Conservation (phyloP, 345 rosid genomes). For the Lepidium africanum region DNA sequence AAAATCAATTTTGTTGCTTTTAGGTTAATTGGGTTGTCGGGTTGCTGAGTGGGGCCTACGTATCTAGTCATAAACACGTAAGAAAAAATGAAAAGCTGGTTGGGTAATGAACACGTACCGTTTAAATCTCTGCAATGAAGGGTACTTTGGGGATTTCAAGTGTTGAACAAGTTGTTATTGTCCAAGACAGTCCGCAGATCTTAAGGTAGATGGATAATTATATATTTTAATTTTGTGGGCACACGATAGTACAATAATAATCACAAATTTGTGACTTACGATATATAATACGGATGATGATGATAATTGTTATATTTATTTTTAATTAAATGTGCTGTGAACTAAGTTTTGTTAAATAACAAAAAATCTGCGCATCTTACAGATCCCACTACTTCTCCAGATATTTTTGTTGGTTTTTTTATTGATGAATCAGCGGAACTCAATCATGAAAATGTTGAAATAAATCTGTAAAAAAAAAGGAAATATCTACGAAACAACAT, state of each 20-base stretch:
- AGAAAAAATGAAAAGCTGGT: conserved; percentile 4
- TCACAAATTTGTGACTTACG: neutral
- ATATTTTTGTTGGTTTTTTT: no score
- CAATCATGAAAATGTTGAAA: no score
- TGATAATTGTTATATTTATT: no score
- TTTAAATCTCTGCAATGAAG: neutral
- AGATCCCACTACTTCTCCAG: no score
- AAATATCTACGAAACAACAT: no score
- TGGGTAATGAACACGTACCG: conserved; percentile 28
- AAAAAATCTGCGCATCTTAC: no score
- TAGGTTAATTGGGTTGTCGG: conserved; percentile 17
- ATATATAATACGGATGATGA: no score
- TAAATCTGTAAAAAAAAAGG: no score
- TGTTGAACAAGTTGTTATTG: neutral
- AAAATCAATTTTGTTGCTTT: neutral
- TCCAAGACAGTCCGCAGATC: conserved; percentile 6
- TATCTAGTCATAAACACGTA: conserved; percentile 32
- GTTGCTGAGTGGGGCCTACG: conserved; percentile 18
- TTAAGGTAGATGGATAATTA: conserved; percentile 14
- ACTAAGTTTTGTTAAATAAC: neutral
- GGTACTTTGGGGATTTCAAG: neutral
- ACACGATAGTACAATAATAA: neutral
- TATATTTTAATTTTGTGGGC: neutral
- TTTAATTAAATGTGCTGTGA: neutral
- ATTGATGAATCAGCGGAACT: no score